Percentiles rank a stretch among this genome's conserved stretches.
phyloP scores from a whole-genome alignment of 2,329 filamentous ascomycete genomes.

The Chaetomiaceae sp. region DNA sequence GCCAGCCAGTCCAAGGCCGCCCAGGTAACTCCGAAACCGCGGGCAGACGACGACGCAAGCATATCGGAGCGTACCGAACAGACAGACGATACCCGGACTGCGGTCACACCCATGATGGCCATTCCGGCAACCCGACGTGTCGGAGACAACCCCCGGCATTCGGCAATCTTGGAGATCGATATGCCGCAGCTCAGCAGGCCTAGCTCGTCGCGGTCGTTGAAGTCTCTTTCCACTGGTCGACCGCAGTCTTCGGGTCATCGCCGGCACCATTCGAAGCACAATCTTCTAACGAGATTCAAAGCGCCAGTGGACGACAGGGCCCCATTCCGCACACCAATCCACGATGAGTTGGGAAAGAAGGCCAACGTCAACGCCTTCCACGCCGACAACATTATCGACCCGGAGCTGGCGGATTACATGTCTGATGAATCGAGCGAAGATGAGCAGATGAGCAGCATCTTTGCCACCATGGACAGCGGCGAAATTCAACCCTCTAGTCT shows the following conservation, averaged over 20 bases:
- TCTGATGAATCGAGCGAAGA: slow-evolving; percentile 93
- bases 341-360: slow-evolving; percentile 59
- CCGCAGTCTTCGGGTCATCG: slow-evolving; percentile 76
- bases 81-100: slow-evolving; percentile 44
- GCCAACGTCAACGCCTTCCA: slow-evolving; percentile 83
- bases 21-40: slow-evolving; percentile 30
- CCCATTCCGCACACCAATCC: slow-evolving; percentile 71
- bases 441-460: slow-evolving; percentile 74
- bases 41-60: slow-evolving; percentile 36
- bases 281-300: slow-evolving; percentile 71
- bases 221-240: slow-evolving; percentile 61
- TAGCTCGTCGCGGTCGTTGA: slow-evolving; percentile 85
- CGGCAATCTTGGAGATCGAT: slow-evolving; percentile 85
- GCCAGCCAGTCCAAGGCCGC: slow-evolving; percentile 44
- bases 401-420: slow-evolving; percentile 89
- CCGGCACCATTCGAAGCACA: slow-evolving; percentile 81
- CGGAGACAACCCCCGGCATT: slow-evolving; percentile 76
- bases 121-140: slow-evolving; percentile 59
- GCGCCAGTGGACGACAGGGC: slow-evolving; percentile 69
- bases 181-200: slow-evolving; percentile 77
- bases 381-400: slow-evolving; percentile 97
- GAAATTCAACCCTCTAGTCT: slow-evolving; percentile 58
- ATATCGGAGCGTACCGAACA: slow-evolving; percentile 39
- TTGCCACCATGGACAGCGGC: slow-evolving; percentile 65
- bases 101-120: slow-evolving; percentile 66